Conservation (phyloP, 768 basidiomycete genomes). For the Infundibulicybe gibba region DNA sequence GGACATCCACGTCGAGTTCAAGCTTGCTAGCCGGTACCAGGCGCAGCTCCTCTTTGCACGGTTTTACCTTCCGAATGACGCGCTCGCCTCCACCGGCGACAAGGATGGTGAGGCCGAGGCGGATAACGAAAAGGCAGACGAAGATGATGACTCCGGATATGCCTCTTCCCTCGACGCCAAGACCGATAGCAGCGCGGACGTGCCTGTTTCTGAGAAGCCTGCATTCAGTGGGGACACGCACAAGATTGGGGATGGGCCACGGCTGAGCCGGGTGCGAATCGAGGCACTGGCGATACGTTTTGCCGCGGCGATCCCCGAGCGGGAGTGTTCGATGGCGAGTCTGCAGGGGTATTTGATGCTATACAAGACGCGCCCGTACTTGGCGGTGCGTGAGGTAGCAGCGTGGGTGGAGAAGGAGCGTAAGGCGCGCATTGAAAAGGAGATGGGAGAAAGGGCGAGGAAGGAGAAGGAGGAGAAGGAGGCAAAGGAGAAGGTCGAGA, state of each 20-base stretch:
- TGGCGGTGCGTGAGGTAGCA: constrained; percentile 35
- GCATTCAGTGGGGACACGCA: constrained; percentile 12
- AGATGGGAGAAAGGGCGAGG: constrained; percentile 17
- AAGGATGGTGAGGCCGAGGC: constrained; percentile 16
- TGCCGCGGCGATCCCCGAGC: constrained; percentile 36
- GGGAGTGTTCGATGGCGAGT: constrained; percentile 32
- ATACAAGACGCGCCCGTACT: constrained; percentile 51
- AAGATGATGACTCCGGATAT: not conserved
- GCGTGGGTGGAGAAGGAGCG: constrained; percentile 43
- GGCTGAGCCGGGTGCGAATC: constrained; percentile 29
- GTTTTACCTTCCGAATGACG: constrained; percentile 46
- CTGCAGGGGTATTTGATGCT: constrained; percentile 51
- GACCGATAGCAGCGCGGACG: not conserved
- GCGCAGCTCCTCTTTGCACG: constrained; percentile 52
- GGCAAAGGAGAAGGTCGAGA: constrained; percentile 4
- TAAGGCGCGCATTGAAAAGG: constrained; percentile 9
- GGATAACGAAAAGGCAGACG: constrained; percentile 10
- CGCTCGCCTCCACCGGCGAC: constrained; percentile 11
- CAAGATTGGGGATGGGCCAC: constrained; percentile 25
- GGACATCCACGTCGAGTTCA: constrained; percentile 66
- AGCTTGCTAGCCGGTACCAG: constrained; percentile 55
- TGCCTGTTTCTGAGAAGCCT: not conserved
- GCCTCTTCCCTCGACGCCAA: not conserved
- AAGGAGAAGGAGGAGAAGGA: constrained; percentile 17
- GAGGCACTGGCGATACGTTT: constrained; percentile 45